Evolutionary conservation across 805 yeast species (phyloP).

Genomic region (Saccharomyces mikatae): DNA sequence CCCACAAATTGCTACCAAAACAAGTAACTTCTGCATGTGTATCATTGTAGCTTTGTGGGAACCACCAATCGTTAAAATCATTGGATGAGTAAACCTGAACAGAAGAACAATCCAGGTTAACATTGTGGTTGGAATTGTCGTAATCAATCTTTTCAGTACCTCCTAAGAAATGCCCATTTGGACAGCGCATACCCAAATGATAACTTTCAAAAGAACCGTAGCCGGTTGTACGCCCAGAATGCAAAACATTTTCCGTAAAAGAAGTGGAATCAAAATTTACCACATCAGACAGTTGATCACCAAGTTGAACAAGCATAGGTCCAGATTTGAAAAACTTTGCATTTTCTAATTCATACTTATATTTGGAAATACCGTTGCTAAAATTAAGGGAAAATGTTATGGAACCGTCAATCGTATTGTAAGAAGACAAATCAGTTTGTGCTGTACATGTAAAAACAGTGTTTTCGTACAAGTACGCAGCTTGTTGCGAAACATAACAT

Average conservation of each 20-base stretch:
- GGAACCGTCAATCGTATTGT: slow-evolving; percentile 21
- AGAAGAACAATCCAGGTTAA: slow-evolving; percentile 31
- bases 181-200: slow-evolving; percentile 30
- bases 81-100: slow-evolving; percentile 19
- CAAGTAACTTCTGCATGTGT: slow-evolving; percentile 18
- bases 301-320: slow-evolving; percentile 21
- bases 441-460: slow-evolving; percentile 29
- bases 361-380: slow-evolving; percentile 30
- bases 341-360: slow-evolving; percentile 27
- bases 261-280: slow-evolving; percentile 22
- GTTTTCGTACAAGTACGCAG: slow-evolving; percentile 26
- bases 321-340: slow-evolving; percentile 28
- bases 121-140: slow-evolving; percentile 28
- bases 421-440: slow-evolving; percentile 11
- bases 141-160: slow-evolving; percentile 24
- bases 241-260: slow-evolving; percentile 13
- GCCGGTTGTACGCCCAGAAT: slow-evolving; percentile 28
- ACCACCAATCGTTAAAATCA: slow-evolving; percentile 30
- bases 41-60: slow-evolving; percentile 19
- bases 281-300: slow-evolving; percentile 18
- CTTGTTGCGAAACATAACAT: slow-evolving; percentile 31
- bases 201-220: slow-evolving; percentile 28
- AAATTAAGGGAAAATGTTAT: slow-evolving; percentile 27
- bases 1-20: slow-evolving; percentile 14
- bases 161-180: slow-evolving; percentile 21